Evolutionary conservation across 257 asterid species (phyloP), one percentile per base, ranked within the genome.

Genomic region (Scutellaria minor): DNA sequence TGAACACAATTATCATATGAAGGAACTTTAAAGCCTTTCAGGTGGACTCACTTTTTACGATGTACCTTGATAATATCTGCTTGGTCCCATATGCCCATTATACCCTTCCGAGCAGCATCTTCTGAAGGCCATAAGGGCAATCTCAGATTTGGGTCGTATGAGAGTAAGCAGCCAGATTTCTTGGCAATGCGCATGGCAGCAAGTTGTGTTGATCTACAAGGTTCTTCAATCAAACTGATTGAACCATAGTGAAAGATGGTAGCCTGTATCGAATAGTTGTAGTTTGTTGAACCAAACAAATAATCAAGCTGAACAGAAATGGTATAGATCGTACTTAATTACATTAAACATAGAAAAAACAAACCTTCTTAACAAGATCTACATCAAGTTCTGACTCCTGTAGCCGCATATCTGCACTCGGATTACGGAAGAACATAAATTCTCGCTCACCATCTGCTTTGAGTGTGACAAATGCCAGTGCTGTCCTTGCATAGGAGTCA

Each of bases 341-440:
- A 65, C 24, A 71, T 22, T 6, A 39, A 66, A 55, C 58, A 41
- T 10, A 7, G 62, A 44, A 63, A 47, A 41, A 13, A 22, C 63
- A 55, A 14, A 93, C 98, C 99, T 89, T 94, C 79, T 82, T 83
- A 59, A 94, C 66, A 47, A 91, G 91, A 76, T 79, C 58, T 70
- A 54, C 74, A 70, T 94, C 90, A 45, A 94, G 97, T 75, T 94
- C 99, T 0, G 95, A 78, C 77, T 88, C 90, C 7, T 18, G 82
- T 46, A 94, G 76, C 75, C 84, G 96, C 92, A 94, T 94, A 77
- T 94, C 99, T 39, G 97, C 99, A 72, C 99, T 89, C 1, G 99
- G 99, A 75, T 91, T 63, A 35, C 98, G 97, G 83, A 37, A 91
- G 78, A 94, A 94, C 92, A 94, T 53, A 82, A 94, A 94, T 71